These are phyloP conservation scores for Suaeda aralocaspica DNA, from an alignment of 148 eudicot species.

Conservation along the genomic window DNA sequence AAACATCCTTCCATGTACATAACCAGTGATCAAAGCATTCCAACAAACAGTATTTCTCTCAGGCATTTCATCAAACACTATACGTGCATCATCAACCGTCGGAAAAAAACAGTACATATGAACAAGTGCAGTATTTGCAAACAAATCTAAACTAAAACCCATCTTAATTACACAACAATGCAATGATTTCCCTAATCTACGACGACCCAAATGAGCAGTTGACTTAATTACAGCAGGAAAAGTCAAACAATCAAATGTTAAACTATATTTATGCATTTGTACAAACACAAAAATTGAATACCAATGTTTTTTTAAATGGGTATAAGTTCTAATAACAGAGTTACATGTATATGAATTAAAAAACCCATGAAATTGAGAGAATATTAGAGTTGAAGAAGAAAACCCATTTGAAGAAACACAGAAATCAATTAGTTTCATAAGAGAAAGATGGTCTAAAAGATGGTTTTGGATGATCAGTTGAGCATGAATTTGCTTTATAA, in stretches of 20 bases:
- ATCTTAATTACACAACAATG: conserved; percentile 42
- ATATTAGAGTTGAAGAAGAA: conserved; percentile 10
- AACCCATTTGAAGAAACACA: conserved; percentile 23
- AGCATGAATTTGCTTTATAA: conserved; percentile 24
- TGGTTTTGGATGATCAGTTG: conserved; percentile 22
- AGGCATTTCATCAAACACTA: conserved; percentile 46
- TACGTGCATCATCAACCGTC: conserved; percentile 32
- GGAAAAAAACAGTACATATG: conserved; percentile 42
- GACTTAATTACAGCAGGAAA: conserved; percentile 31
- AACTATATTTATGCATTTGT: conserved; percentile 29
- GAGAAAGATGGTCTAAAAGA: conserved; percentile 15
- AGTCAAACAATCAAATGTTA: conserved; percentile 21
- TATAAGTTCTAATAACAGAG: conserved; percentile 18
- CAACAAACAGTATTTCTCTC: conserved; percentile 38
- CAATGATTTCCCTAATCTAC: conserved; percentile 37
- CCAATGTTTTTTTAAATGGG: conserved; percentile 27
- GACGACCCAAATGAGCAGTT: conserved; percentile 16
- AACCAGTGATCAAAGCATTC: conserved; percentile 46
- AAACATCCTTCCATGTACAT: conserved; percentile 32
- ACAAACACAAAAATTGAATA: conserved; percentile 25
- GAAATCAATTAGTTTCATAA: conserved; percentile 21
- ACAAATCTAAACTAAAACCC: conserved; percentile 40
- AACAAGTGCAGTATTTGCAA: conserved; percentile 42
- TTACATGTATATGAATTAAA: conserved; percentile 19
- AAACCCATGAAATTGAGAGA: conserved; percentile 8